phyloP scores from a whole-genome alignment of 2,329 filamentous ascomycete species.

The Huntiella decipiens region DNA sequence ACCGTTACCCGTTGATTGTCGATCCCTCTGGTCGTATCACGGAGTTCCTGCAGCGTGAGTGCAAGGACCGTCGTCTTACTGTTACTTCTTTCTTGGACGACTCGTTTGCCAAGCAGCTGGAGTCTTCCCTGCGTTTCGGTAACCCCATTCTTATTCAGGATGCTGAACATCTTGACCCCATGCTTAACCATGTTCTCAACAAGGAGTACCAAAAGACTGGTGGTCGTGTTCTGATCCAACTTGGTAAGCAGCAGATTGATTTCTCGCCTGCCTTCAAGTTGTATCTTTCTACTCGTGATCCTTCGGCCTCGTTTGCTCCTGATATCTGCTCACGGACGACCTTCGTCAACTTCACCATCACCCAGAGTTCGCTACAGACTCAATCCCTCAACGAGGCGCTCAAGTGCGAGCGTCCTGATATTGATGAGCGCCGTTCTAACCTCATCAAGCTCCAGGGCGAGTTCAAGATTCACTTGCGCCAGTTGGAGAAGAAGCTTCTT shows the following conservation, averaged over 20 bases:
- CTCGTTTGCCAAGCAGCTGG: conserved; percentile 92
- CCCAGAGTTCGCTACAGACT: conserved; percentile 93
- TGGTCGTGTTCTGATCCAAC: conserved; percentile 90
- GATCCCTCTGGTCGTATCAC: conserved; percentile 89
- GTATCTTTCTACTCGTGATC: conserved; percentile 87
- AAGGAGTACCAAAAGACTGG: conserved; percentile 99
- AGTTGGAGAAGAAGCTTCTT: conserved; percentile 81
- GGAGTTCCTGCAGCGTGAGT: conserved; percentile 89
- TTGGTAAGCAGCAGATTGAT: conserved; percentile 97
- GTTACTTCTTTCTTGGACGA: conserved; percentile 97
- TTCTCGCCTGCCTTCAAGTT: conserved; percentile 94
- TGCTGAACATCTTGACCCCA: conserved; percentile 88
- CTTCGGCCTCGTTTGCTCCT: conserved; percentile 84
- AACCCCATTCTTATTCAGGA: conserved; percentile 98
- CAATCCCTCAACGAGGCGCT: conserved; percentile 95
- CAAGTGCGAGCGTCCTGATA: conserved; percentile 91
- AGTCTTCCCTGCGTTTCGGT: conserved; percentile 90
- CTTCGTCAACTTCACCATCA: conserved; percentile 98
- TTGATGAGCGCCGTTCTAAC: conserved; percentile 89
- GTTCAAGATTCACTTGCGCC: conserved; percentile 93
- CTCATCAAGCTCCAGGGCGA: conserved; percentile 97
- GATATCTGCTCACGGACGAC: conserved; percentile 97
- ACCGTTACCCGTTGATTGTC: conserved; percentile 94
- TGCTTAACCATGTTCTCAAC: conserved; percentile 95
- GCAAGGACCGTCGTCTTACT: conserved; percentile 79